phyloP scores from a whole-genome alignment of 768 basidiomycete species.

The Termitomyces sp. region DNA sequence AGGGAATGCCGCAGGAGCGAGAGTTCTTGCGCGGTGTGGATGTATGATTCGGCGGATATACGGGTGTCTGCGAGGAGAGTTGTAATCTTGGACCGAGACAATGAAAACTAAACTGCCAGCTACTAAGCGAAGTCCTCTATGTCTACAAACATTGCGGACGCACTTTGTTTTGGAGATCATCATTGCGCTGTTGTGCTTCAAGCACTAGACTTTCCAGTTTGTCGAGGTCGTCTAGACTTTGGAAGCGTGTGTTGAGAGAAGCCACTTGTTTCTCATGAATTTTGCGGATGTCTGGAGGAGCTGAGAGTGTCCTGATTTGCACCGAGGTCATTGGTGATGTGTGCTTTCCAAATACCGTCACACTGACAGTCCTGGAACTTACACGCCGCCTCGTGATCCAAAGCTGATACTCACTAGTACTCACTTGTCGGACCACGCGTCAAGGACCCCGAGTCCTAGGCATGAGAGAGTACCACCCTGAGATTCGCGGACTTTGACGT shows the following conservation, averaged over 20 bases:
- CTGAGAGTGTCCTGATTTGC: constrained; percentile 47
- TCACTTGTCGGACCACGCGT: too few species aligned
- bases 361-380: too few species aligned
- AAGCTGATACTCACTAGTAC: too few species aligned
- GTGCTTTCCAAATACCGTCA: constrained; percentile 1
- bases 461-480: neutral
- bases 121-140: constrained; percentile 29
- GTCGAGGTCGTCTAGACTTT: constrained; percentile 50
- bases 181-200: constrained; percentile 38
- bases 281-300: constrained; percentile 41
- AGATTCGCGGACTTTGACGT: neutral
- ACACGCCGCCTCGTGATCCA: too few species aligned
- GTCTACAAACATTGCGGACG: constrained; percentile 26
- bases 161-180: constrained; percentile 46
- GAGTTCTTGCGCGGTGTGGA: constrained; percentile 69
- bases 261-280: constrained; percentile 34
- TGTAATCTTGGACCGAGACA: constrained; percentile 50
- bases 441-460: too few species aligned
- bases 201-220: constrained; percentile 43
- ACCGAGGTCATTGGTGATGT: constrained; percentile 18
- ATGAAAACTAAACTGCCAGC: constrained; percentile 55
- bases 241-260: constrained; percentile 46
- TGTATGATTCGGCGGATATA: constrained; percentile 42
- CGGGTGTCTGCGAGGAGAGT: constrained; percentile 49
- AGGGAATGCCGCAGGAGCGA: constrained; percentile 76